phyloP scores from a whole-genome alignment of 257 asterid species.

The Paraleonurus japonicus region DNA sequence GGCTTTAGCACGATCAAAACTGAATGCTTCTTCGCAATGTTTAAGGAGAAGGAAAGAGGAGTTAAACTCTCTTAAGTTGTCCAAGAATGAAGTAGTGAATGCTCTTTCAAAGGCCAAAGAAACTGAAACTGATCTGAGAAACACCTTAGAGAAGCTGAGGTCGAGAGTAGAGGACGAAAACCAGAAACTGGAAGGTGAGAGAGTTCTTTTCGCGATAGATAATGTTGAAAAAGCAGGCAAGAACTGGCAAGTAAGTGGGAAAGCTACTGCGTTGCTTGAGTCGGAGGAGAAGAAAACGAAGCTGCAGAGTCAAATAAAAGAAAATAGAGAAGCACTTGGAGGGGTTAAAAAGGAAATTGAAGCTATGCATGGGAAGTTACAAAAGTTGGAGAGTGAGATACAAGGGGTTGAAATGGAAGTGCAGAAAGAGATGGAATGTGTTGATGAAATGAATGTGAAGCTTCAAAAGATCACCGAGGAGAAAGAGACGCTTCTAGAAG shows the following conservation, averaged over 20 bases:
- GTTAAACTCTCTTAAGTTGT: conserved; percentile 42
- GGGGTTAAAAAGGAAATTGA: conserved; percentile 50
- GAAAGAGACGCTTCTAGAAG: conserved; percentile 57
- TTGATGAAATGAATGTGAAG: conserved; percentile 49
- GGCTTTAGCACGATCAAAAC: conserved; percentile 51
- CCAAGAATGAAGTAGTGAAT: conserved; percentile 45
- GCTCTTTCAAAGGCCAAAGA: conserved; percentile 43
- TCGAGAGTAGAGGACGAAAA: conserved; percentile 66
- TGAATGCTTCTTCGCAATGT: conserved; percentile 40
- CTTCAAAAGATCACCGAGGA: conserved; percentile 47
- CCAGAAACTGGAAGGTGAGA: conserved; percentile 64
- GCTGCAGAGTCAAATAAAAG: conserved; percentile 60
- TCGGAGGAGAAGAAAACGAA: conserved; percentile 75
- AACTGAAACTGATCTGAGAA: conserved; percentile 48
- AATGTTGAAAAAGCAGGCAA: conserved; percentile 50
- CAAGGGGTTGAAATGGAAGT: conserved; percentile 44
- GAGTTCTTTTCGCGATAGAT: conserved; percentile 83
- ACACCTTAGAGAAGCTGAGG: conserved; percentile 40
- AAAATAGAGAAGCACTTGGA: conserved; percentile 47
- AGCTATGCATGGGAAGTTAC: conserved; percentile 40
- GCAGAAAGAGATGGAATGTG: conserved; percentile 32
- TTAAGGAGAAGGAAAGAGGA: conserved; percentile 47
- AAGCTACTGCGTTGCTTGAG: conserved; percentile 74
- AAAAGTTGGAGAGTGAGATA: conserved; percentile 45
- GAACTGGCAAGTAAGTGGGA: conserved; percentile 59